These are phyloP conservation scores for Penicillium sp. DNA, from an alignment of 2,329 filamentous ascomycete genomes.

Conservation along the genomic window DNA sequence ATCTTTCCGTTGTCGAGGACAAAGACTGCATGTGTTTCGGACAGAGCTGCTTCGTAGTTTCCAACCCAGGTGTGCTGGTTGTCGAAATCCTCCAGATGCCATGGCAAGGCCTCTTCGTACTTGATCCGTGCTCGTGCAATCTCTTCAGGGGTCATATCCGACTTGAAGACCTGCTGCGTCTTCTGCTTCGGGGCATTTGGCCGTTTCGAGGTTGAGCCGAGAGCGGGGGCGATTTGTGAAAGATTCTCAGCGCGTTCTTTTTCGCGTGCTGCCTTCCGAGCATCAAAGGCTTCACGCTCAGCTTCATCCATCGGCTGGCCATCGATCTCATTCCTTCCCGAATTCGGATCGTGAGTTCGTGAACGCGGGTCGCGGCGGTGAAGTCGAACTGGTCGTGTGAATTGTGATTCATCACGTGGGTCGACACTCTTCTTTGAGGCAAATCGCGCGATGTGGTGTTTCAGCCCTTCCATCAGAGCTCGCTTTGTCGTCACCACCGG, in stretches of 20 bases:
- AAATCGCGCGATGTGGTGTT: conserved; percentile 85
- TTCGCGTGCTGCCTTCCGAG: conserved; percentile 70
- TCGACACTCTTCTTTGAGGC: conserved; percentile 62
- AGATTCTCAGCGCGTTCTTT: conserved; percentile 82
- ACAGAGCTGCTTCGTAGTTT: conserved; percentile 83
- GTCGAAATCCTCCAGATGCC: conserved; percentile 96
- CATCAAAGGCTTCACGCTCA: conserved; percentile 58
- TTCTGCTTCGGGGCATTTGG: conserved; percentile 69
- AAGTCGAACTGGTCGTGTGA: conserved; percentile 81
- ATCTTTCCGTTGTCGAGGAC: conserved; percentile 71
- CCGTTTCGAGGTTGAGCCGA: conserved; percentile 66
- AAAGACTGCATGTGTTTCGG: conserved; percentile 75
- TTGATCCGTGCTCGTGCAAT: conserved; percentile 62
- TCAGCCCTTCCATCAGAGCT: conserved; percentile 72
- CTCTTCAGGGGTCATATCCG: conserved; percentile 74
- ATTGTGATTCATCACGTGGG: conserved; percentile 74
- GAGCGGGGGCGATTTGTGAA: conserved; percentile 86
- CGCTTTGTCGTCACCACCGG: conserved; percentile 82
- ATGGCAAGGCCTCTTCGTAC: conserved; percentile 93
- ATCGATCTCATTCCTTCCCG: conserved; percentile 41
- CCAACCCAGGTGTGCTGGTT: conserved; percentile 93
- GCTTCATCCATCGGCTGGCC: conserved; percentile 62
- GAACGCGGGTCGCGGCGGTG: conserved; percentile 83
- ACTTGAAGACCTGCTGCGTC: conserved; percentile 78
- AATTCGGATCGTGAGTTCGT: conserved; percentile 54